Evolutionary conservation across 2,329 filamentous ascomycete genomes (phyloP), one percentile per base, ranked within the genome.

Genomic region (Coniochaeta hoffmannii): DNA sequence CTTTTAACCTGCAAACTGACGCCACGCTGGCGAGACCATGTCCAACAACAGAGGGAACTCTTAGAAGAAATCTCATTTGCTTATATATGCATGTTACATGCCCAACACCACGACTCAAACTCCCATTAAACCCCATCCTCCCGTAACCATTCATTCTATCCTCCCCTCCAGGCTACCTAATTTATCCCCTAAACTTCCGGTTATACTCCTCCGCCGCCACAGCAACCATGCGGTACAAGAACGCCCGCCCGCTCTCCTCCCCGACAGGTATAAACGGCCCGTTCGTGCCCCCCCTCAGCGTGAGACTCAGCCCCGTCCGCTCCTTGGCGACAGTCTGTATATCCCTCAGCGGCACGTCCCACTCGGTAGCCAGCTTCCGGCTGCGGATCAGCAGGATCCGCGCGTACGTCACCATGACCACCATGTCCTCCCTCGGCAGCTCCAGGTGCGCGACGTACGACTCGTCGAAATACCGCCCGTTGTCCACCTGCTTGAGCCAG

Each of bases 401-500:
- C 60, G 83, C 80, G 68, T 89, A 94, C 10, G 89, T 97, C 58
- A 99, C 81, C 83, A 97, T 90, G 50, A 92, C 87, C 56, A 93
- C 85, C 77, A 91, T 88, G 68, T 95, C 92, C 69, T 94, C 90
- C 58, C 86, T 85, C 11, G 90, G 89, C 26, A 99, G 81, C 71
- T 99, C 93, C 4, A 99, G 78, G 68, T 99, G 95, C 4, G 92
- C 95, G 69, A 99, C 94, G 74, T 99, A 99, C 68, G 90, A 83
- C 71, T 99, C 94, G 73, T 96, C 88, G 81, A 99, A 99, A 77
- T 93, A 97, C 70, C 92, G 94, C 59, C 94, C 94, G 61, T 97
- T 94, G 72, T 99, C 94, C 11, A 96, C 85, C 57, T 96, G 96
- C 79, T 99, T 99, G 61, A 99, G 85, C 95, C 94, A 99, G 76